phyloP scores from a whole-genome alignment of 1,284 basidiomycete genomes.

The Irpex rosettiformis region DNA sequence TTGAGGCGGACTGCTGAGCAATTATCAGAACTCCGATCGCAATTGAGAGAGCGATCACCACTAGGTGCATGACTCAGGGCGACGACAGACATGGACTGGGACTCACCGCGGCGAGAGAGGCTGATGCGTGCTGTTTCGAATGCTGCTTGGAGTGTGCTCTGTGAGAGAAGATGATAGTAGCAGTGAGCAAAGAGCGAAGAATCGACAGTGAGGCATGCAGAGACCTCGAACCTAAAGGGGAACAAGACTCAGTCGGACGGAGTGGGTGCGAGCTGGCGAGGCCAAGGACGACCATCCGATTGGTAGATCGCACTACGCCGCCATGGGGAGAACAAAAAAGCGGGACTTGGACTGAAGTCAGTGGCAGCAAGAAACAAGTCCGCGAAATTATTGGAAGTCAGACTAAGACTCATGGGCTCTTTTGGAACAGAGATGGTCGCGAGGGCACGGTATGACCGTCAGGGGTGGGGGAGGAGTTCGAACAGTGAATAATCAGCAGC shows the following conservation, averaged over 20 bases:
- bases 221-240: not conserved
- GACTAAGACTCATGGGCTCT: slow-evolving; percentile 10
- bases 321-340: slow-evolving; percentile 6
- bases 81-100: not conserved
- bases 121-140: not conserved
- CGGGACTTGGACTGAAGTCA: slow-evolving; percentile 4
- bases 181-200: not conserved
- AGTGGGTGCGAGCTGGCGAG: not conserved
- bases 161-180: not conserved
- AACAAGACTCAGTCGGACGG: slow-evolving; percentile 1
- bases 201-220: not conserved
- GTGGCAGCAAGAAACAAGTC: slow-evolving; percentile 8
- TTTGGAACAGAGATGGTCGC: slow-evolving; percentile 9
- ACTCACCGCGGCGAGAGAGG: not conserved
- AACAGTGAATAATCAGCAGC: not conserved
- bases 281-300: slow-evolving; percentile 2
- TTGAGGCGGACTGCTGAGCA: slow-evolving; percentile 18
- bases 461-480: not conserved
- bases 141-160: not conserved
- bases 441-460: slow-evolving; percentile 4
- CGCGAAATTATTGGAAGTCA: slow-evolving; percentile 14
- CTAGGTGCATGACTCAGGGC: not conserved
- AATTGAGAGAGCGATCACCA: slow-evolving; percentile 14
- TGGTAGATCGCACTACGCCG: not conserved
- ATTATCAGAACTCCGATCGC: slow-evolving; percentile 16